Base-by-base conservation (phyloP, 345 rosid genomes). In the Camelina sativa region DNA sequence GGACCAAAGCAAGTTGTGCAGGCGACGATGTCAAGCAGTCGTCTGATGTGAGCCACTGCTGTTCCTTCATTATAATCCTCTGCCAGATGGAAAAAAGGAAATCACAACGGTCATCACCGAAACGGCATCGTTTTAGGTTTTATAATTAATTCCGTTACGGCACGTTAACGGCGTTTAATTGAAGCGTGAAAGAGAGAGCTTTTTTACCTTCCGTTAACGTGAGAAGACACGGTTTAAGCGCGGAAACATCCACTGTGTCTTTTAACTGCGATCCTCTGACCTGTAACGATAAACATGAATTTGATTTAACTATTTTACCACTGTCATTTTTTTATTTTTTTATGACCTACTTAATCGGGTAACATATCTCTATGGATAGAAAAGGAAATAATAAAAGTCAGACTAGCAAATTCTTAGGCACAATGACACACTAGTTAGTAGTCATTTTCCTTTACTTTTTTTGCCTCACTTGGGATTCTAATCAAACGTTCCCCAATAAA, bases 1-100 rank as follows among this genome's bases (percentile, higher is more conserved):
- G 89, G 84, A 15, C 94, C 97, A 64, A 90, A 92, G 76, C 87
- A 86, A 50, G 90, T 80, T 9, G 98, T 95, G 83, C 96, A 89
- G 53, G 94, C 92, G 66, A 92, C 85, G 72, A 92, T 79, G 84
- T 95, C 99, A 71, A 92, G 91, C 50, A 92, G 65, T 56, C 98
- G 97, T 75, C 99, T 79, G 61, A 95, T 88, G 82, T 95, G 98
- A 84, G 85, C 97, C 91, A 77, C 86, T 11, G 94, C 90, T 2
- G 77, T 84, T 81, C 81, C 96, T 50, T 92, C 99, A 77, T 89
- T 81, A 85, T 90, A 89, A 61, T 84, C 91, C 87, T 90, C 98
- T 92, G 93, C 23, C 20, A 15, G 1, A 8, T 7, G 7, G 7
- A 32, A 8, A 34, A 34, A 34, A 34, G 37, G 37, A 34, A 25